phyloP scores from a whole-genome alignment of 441 rosid genomes.

The Capsella rubella region DNA sequence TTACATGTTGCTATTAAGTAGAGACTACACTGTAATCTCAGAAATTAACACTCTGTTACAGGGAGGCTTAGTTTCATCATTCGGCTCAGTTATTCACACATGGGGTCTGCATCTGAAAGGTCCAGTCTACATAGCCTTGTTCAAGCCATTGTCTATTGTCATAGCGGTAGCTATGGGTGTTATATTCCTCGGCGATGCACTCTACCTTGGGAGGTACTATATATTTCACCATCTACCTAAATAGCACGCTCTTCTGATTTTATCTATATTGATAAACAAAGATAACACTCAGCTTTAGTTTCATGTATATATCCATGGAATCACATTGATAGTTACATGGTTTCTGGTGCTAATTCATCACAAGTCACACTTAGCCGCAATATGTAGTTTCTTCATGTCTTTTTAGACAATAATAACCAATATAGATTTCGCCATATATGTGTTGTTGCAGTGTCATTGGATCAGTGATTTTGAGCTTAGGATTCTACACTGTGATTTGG shows the following conservation, averaged over 20 bases:
- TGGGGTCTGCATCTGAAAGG: conserved; percentile 59
- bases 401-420: background rate
- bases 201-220: conserved; percentile 60
- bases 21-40: background rate
- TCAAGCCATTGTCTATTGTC: conserved; percentile 64
- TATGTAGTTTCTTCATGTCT: background rate
- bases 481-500: conserved; percentile 44
- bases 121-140: conserved; percentile 58
- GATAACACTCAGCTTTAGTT: background rate
- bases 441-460: conserved; percentile 41
- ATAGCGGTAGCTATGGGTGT: conserved; percentile 53
- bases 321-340: background rate
- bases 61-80: conserved; percentile 33
- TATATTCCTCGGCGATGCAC: conserved; percentile 58
- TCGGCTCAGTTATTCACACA: conserved; percentile 40
- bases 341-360: background rate
- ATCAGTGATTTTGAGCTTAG: conserved; percentile 36
- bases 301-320: background rate
- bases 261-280: background rate
- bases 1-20: background rate
- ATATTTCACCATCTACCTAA: conserved; percentile 11
- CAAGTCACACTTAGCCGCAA: background rate
- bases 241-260: background rate
- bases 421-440: background rate
- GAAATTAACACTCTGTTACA: conserved; percentile 22